Evolutionary conservation across 768 basidiomycete genomes (phyloP).

Genomic region (Amanita exitialis): DNA sequence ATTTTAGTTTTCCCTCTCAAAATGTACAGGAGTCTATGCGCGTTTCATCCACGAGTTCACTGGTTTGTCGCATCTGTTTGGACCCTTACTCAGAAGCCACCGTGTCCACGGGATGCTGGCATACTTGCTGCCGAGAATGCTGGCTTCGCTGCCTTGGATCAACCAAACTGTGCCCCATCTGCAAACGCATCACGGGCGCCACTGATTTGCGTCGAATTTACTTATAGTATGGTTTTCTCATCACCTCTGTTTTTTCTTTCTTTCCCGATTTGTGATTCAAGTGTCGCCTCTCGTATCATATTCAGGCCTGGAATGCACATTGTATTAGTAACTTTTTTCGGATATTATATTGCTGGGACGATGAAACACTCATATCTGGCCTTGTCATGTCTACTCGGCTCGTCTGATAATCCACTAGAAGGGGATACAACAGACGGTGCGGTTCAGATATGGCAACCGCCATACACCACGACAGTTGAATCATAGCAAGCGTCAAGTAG

Average conservation of each 20-base stretch:
- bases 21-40: constrained; percentile 31
- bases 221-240: constrained; percentile 25
- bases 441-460: constrained; percentile 10
- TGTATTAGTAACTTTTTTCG: constrained; percentile 6
- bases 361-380: constrained; percentile 74
- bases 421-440: constrained; percentile 35
- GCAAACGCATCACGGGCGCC: constrained; percentile 75
- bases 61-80: constrained; percentile 69
- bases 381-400: constrained; percentile 55
- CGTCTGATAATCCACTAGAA: constrained; percentile 37
- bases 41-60: constrained; percentile 29
- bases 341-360: constrained; percentile 4
- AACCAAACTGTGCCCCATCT: constrained; percentile 78
- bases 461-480: constrained; percentile 8
- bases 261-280: background rate
- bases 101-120: constrained; percentile 80
- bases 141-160: constrained; percentile 80
- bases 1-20: background rate
- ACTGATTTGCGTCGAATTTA: constrained; percentile 71
- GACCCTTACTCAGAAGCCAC: constrained; percentile 74
- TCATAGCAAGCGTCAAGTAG: background rate
- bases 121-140: constrained; percentile 74
- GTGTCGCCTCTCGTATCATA: background rate
- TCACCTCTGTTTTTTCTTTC: background rate
- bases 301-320: constrained; percentile 2